Conservation (phyloP, 139 green algal genomes). For the Micractinium conductrix region DNA sequence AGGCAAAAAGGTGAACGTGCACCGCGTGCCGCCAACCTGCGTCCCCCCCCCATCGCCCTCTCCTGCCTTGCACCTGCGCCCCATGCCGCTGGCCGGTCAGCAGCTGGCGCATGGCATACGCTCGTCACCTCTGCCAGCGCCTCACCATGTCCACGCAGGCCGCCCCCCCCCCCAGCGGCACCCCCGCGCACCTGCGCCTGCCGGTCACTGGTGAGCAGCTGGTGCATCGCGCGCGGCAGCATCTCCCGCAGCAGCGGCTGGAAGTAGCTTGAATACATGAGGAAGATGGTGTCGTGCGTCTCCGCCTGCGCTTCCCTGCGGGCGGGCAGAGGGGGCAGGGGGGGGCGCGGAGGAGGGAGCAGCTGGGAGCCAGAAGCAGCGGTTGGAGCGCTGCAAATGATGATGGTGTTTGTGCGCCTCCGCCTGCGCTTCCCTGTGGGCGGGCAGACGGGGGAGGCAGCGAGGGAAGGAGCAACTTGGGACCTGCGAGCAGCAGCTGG, state of each 20-base stretch:
- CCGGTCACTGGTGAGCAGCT: slow-evolving; percentile 57
- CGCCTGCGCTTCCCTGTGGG: neutral
- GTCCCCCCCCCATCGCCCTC: no score
- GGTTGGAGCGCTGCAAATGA: no score
- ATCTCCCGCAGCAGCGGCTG: slow-evolving; percentile 48
- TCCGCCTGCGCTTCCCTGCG: neutral
- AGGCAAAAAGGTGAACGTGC: no score
- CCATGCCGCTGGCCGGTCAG: no score
- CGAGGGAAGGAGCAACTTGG: no score
- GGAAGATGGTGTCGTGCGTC: neutral
- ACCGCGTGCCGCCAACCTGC: no score
- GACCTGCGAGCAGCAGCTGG: no score
- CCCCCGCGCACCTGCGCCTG: slow-evolving; percentile 31
- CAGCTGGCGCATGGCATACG: no score
- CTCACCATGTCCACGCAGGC: neutral
- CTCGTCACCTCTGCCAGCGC: no score
- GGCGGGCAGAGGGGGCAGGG: neutral
- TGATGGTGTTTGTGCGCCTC: neutral
- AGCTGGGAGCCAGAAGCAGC: no score
- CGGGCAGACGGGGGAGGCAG: neutral
- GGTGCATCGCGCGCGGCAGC: slow-evolving; percentile 43
- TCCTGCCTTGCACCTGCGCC: no score
- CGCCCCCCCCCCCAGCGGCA: neutral
- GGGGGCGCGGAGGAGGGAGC: no score
- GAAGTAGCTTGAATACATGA: slow-evolving; percentile 19